These are phyloP conservation scores for Talaromyces thailandensis DNA, from an alignment of 495 filamentous ascomycete genomes.

Conservation along the genomic window DNA sequence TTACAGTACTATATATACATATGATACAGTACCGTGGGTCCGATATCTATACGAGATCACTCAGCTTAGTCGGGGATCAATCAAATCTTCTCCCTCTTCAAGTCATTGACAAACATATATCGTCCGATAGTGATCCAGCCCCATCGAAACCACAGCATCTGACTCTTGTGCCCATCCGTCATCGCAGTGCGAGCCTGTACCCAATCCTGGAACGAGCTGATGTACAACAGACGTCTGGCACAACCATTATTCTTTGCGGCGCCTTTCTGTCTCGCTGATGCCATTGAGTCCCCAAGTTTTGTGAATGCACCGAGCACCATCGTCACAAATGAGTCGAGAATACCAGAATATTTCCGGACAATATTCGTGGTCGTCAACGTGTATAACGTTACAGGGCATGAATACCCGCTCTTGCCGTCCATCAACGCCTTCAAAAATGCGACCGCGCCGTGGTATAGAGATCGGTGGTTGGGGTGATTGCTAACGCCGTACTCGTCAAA, in stretches of 20 bases:
- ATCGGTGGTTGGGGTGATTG: conserved; percentile 83
- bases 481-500: conserved; percentile 79
- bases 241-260: conserved; percentile 10
- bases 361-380: conserved; percentile 64
- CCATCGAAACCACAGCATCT: conserved; percentile 98
- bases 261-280: conserved; percentile 13
- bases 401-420: conserved; percentile 55
- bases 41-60: background rate
- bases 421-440: conserved; percentile 56
- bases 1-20: background rate
- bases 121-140: conserved; percentile 86
- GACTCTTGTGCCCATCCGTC: conserved; percentile 79
- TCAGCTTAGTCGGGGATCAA: background rate
- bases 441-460: conserved; percentile 73
- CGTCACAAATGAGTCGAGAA: conserved; percentile 65
- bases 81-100: conserved; percentile 53
- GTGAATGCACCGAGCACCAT: conserved; percentile 37
- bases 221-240: conserved; percentile 54
- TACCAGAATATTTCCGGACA: conserved; percentile 67
- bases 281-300: conserved; percentile 23
- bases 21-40: background rate
- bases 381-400: conserved; percentile 70
- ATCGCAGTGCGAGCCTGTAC: conserved; percentile 73
- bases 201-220: conserved; percentile 53
- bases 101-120: conserved; percentile 94